These are phyloP conservation scores for Phytophthora multivora DNA, from an alignment of 352 stramenopile genomes.

Conservation along the genomic window DNA sequence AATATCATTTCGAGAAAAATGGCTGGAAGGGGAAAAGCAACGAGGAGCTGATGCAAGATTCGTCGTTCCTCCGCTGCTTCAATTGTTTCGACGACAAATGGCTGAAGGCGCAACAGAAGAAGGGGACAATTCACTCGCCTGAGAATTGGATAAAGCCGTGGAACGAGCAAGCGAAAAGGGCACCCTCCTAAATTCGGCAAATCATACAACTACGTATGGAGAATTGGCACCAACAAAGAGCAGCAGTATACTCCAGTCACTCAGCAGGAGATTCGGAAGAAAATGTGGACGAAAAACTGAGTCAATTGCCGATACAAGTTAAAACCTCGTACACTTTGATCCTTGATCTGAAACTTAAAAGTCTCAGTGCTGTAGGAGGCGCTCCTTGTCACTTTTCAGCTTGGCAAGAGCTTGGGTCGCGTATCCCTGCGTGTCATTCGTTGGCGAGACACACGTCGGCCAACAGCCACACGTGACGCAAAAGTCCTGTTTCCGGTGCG, in stretches of 20 bases:
- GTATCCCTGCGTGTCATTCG: conserved; percentile 58
- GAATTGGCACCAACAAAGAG: too few species aligned
- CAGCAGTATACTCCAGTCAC: too few species aligned
- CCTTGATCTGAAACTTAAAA: too few species aligned
- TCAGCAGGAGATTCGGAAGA: too few species aligned
- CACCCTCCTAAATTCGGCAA: neutral
- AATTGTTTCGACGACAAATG: conserved; percentile 18
- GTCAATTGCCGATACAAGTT: too few species aligned
- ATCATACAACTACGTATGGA: neutral
- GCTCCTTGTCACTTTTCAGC: conserved; percentile 40
- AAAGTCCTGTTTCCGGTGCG: conserved; percentile 50
- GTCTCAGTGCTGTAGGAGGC: conserved; percentile 14
- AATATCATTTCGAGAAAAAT: neutral
- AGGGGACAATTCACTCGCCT: neutral
- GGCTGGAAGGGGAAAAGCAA: neutral
- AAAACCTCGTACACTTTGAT: too few species aligned
- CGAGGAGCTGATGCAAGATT: neutral
- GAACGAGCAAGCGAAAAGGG: conserved; percentile 6
- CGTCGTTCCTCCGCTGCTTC: neutral
- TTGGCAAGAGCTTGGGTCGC: conserved; percentile 52
- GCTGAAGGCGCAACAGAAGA: conserved; percentile 10
- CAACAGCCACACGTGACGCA: conserved; percentile 71
- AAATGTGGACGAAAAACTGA: too few species aligned
- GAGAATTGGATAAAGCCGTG: neutral
- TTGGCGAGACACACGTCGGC: conserved; percentile 57